phyloP scores from a whole-genome alignment of 768 basidiomycete species.

The Trametes gibbosa region DNA sequence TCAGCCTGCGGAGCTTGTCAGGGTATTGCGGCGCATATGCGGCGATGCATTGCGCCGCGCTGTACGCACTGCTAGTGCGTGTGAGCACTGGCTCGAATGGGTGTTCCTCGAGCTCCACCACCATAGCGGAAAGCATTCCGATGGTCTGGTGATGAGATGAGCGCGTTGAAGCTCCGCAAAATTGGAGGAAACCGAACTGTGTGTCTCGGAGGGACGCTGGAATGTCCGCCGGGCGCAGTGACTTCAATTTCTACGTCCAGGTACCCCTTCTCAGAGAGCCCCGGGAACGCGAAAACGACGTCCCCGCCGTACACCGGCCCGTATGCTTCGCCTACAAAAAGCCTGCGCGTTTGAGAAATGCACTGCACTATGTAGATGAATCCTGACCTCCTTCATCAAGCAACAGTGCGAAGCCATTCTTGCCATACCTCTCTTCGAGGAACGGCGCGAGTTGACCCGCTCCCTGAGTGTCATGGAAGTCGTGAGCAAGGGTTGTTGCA shows the following conservation, averaged over 20 bases:
- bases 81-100: constrained; percentile 53
- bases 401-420: constrained; percentile 69
- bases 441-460: constrained; percentile 46
- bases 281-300: constrained; percentile 57
- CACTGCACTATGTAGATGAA: background rate
- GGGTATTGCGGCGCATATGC: constrained; percentile 58
- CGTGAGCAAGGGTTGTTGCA: too few relatives aligned
- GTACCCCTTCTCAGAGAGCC: constrained; percentile 74
- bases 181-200: constrained; percentile 46
- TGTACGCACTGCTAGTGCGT: constrained; percentile 50
- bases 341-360: background rate
- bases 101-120: constrained; percentile 67
- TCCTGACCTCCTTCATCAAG: constrained; percentile 81
- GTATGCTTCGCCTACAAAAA: constrained; percentile 31
- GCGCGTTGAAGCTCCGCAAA: background rate
- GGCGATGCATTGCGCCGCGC: constrained; percentile 58
- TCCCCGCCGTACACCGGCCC: constrained; percentile 48
- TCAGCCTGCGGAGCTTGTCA: constrained; percentile 41
- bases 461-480: constrained; percentile 40
- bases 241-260: constrained; percentile 64
- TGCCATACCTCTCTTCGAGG: constrained; percentile 62
- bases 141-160: background rate
- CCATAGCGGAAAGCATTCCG: constrained; percentile 66
- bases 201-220: constrained; percentile 77
- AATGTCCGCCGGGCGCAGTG: constrained; percentile 76